Base-by-base conservation (phyloP, 108 stramenopile genomes). In the Skeletonema grethae region DNA sequence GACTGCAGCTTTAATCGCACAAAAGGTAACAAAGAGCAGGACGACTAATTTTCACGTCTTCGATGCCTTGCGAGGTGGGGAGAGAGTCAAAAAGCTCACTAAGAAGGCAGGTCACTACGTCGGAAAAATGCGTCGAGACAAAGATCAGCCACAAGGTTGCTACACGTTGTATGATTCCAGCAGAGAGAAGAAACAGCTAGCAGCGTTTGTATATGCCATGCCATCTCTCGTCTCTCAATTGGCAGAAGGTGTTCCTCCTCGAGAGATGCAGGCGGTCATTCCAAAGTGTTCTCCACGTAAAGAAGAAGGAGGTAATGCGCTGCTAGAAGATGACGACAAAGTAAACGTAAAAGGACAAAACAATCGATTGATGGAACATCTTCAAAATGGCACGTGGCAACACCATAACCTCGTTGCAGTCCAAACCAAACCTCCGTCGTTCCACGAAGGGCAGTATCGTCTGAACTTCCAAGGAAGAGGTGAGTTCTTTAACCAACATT, bases 51-150 rank as follows among this genome's bases (percentile, higher is more conserved):
- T 88, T 63, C 85, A 87, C 61, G 56, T 91, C 53, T 91, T 88
- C 56, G 88, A 91, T 77, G 87, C 88, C 67, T 38, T 74, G 25
- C 65, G 89, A 7, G 89, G 82, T 25, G 85, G 82, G 0, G 71
- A 57, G 57, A 61, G 64, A 46, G 55, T 70, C n/a, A n/a, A n/a
- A 46, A 85, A 87, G 20, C 73, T 91, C 9, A 65, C 81, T 7
- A 91, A 91, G 67, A 92, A 90, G 61, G 58, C 73, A 0, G 88
- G 89, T 4, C 87, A 90, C 39, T 90, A 90, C 81, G 68, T 90
- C 12, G 89, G 91, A 1, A 90, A 92, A 45, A 71, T 90, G 11
- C 62, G 85, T 20, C 75, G 66, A 4, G 70, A 81, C 11, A 68
- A 72, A 25, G 85, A 65, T 50, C 76, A 82, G 48, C 79, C 73